These are phyloP conservation scores for Nicotiana sylvestris DNA, from an alignment of 257 asterid genomes.

Conservation along the genomic window DNA sequence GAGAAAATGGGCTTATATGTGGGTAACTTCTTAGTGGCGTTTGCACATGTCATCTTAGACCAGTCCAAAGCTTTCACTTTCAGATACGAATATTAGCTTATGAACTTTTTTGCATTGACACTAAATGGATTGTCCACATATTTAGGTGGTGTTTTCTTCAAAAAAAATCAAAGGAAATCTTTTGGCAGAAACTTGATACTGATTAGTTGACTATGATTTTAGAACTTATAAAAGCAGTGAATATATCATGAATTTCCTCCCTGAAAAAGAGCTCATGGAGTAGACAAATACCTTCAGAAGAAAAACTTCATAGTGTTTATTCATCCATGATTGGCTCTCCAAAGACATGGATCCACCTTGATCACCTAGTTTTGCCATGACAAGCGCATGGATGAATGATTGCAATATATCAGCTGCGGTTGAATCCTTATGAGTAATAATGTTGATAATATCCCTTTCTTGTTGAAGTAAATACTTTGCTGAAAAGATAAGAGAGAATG, in stretches of 20 bases:
- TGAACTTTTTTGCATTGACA: background rate
- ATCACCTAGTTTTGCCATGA: constrained; percentile 45
- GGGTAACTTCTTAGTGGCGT: background rate
- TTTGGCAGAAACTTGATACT: background rate
- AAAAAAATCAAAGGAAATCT: no score
- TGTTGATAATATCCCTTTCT: constrained; percentile 36
- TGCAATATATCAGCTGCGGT: constrained; percentile 60
- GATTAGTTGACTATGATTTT: background rate
- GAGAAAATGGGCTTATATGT: background rate
- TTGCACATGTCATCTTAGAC: background rate
- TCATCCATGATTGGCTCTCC: constrained; percentile 83
- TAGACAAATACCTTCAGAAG: constrained; percentile 46
- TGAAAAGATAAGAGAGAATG: constrained; percentile 25
- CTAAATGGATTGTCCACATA: background rate
- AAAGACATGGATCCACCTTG: constrained; percentile 36
- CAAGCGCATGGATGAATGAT: constrained; percentile 78
- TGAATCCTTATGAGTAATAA: constrained; percentile 74
- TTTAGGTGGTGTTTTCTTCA: background rate
- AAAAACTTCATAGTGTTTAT: constrained; percentile 52
- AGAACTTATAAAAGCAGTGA: background rate
- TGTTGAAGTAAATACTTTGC: constrained; percentile 62
- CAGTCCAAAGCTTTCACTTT: background rate
- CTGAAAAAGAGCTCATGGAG: background rate
- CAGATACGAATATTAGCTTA: background rate
- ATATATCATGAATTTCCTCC: background rate